Evolutionary conservation across 169 alveolate species (phyloP).

Genomic region (Eimeria zaria): DNA sequence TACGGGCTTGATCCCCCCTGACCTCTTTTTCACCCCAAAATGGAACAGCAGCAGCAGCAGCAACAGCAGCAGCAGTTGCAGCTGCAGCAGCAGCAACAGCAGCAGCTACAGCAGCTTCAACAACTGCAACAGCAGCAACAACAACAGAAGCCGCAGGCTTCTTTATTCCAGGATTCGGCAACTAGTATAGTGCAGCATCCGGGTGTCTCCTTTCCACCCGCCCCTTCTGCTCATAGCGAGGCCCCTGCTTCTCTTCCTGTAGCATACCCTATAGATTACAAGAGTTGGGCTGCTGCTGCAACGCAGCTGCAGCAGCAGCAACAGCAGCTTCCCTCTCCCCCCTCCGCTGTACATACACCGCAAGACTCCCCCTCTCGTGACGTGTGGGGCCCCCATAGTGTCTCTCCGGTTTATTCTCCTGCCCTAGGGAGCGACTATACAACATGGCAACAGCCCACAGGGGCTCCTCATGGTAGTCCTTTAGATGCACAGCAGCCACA

Average conservation of each 20-base stretch:
- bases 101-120: conserved; percentile 6
- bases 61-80: conserved; percentile 24
- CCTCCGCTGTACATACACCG: conserved; percentile 57
- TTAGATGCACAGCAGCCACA: conserved; percentile 11
- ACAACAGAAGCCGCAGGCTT: conserved; percentile 37
- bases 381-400: conserved; percentile 54
- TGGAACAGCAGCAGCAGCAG: conserved; percentile 65
- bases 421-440: conserved; percentile 21
- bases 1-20: conserved; percentile 35
- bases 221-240: conserved; percentile 8
- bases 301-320: conserved; percentile 57
- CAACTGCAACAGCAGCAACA: conserved; percentile 53
- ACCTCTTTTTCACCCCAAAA: background rate
- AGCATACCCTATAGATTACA: background rate
- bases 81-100: conserved; percentile 47
- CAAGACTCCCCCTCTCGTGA: conserved; percentile 50
- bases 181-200: conserved; percentile 1
- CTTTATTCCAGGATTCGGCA: conserved; percentile 11
- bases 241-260: conserved; percentile 6
- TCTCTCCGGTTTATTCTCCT: conserved; percentile 35
- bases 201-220: background rate
- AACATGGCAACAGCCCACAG: conserved; percentile 40
- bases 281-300: conserved; percentile 68
- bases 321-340: conserved; percentile 44
- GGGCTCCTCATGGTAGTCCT: background rate